Evolutionary conservation across 2,329 filamentous ascomycete genomes (phyloP).

Genomic region (Sarocladium kiliense): DNA sequence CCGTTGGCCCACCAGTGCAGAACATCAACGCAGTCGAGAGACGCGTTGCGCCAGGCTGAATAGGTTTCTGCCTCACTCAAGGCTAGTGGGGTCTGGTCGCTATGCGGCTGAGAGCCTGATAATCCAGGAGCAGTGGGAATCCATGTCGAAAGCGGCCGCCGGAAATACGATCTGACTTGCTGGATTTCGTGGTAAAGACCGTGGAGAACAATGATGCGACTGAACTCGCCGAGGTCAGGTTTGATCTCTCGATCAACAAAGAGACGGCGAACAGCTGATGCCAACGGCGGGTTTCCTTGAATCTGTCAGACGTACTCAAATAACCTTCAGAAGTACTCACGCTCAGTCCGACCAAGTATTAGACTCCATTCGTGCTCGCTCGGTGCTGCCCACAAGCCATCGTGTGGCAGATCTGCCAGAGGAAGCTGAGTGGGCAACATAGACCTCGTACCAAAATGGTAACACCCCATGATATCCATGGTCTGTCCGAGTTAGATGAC

Average conservation of each 20-base stretch:
- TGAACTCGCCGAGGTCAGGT: constrained; percentile 16
- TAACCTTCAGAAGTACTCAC: background rate
- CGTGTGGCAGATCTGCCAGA: background rate
- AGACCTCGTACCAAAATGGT: background rate
- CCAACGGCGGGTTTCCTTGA: constrained; percentile 12
- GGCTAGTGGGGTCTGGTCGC: background rate
- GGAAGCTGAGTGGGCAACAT: background rate
- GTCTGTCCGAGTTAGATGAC: background rate
- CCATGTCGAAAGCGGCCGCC: constrained; percentile 16
- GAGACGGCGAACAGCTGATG: constrained; percentile 10
- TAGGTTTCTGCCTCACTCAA: background rate
- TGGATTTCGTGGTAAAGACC: constrained; percentile 17
- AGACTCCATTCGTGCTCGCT: constrained; percentile 1
- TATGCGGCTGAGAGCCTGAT: background rate
- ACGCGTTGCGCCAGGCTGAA: constrained; percentile 34
- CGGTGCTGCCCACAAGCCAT: background rate
- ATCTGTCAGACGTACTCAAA: too few species aligned
- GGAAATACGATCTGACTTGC: constrained; percentile 14
- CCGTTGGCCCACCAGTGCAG: constrained; percentile 54
- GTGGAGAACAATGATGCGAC: constrained; percentile 17
- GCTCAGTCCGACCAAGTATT: background rate
- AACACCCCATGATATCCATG: constrained; percentile 5
- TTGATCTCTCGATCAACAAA: constrained; percentile 15
- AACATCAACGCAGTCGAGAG: constrained; percentile 45
- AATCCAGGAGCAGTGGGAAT: constrained; percentile 14